Evolutionary conservation across 345 rosid species (phyloP).

Genomic region (Arabis alpina): DNA sequence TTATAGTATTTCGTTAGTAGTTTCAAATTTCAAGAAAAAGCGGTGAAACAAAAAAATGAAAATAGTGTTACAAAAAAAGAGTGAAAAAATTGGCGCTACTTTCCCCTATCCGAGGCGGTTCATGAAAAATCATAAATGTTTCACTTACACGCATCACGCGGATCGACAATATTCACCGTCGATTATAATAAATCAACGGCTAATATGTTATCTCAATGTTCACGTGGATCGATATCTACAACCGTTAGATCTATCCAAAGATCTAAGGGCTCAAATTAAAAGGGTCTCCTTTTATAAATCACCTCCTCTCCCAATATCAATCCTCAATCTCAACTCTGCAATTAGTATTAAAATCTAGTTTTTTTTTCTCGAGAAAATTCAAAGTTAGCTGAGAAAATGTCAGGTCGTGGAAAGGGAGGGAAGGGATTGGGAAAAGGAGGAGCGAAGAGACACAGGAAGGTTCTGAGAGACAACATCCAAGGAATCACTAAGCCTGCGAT

Average conservation of each 20-base stretch:
- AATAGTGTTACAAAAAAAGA: background rate
- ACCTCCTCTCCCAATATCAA: background rate
- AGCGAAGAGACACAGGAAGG: constrained; percentile 62
- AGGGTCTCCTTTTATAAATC: constrained; percentile 4
- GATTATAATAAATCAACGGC: background rate
- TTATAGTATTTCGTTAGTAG: no score
- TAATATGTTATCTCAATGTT: background rate
- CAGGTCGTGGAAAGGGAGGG: constrained; percentile 69
- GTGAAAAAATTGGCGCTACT: constrained; percentile 1
- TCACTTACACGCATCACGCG: background rate
- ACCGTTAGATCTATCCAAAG: constrained; percentile 22
- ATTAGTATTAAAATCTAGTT: background rate
- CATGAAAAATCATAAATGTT: background rate
- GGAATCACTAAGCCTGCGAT: constrained; percentile 60
- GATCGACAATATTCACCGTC: constrained; percentile 4
- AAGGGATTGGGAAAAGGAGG: constrained; percentile 70
- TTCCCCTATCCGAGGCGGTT: background rate
- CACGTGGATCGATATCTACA: background rate
- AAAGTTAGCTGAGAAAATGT: constrained; percentile 35
- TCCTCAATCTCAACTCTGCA: background rate
- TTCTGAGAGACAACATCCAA: constrained; percentile 63
- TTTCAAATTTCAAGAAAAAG: background rate
- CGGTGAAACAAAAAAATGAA: background rate
- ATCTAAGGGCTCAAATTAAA: constrained; percentile 15
- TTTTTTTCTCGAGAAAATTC: background rate